A percentile compares a stretch with the other conserved stretches of the same genome.
phyloP scores from a whole-genome alignment of 2,329 filamentous ascomycete species.

The Alternaria burnsii region DNA sequence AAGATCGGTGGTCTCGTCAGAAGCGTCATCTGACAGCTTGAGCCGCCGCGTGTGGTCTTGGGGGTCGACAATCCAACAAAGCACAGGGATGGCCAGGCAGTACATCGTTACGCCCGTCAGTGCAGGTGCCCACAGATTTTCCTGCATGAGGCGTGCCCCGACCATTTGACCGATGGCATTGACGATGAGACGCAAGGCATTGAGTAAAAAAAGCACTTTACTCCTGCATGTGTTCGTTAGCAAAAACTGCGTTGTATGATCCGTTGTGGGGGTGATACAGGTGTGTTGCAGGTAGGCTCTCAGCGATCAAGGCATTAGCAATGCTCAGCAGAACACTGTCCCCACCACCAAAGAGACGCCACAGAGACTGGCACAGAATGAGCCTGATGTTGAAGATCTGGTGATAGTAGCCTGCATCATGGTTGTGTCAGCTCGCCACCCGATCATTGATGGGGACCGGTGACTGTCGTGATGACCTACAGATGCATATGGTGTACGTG shows the following conservation, averaged over 20 bases:
- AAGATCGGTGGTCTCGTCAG: neutral
- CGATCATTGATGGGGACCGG: neutral
- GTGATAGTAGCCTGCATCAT: neutral
- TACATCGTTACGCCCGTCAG: neutral
- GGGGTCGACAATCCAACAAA: neutral
- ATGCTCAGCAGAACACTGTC: neutral
- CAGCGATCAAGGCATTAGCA: neutral
- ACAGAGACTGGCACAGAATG: neutral
- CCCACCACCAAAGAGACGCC: neutral
- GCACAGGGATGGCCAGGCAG: neutral
- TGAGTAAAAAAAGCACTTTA: neutral
- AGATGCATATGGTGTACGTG: neutral
- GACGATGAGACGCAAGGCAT: neutral
- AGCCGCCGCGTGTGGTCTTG: neutral
- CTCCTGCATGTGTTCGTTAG: neutral
- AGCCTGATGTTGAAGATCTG: neutral
- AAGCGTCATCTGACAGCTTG: neutral
- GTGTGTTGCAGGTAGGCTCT: neutral
- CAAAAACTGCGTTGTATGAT: neutral
- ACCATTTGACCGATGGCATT: neutral
- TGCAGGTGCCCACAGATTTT: neutral
- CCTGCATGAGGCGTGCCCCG: neutral
- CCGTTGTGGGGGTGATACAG: neutral
- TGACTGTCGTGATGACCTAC: neutral
- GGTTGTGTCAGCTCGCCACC: neutral